Percentiles rank a stretch among this genome's conserved stretches.
These are phyloP conservation scores for Fusarium penzigii DNA, from an alignment of 2,329 filamentous ascomycete genomes.

Conservation along the genomic window DNA sequence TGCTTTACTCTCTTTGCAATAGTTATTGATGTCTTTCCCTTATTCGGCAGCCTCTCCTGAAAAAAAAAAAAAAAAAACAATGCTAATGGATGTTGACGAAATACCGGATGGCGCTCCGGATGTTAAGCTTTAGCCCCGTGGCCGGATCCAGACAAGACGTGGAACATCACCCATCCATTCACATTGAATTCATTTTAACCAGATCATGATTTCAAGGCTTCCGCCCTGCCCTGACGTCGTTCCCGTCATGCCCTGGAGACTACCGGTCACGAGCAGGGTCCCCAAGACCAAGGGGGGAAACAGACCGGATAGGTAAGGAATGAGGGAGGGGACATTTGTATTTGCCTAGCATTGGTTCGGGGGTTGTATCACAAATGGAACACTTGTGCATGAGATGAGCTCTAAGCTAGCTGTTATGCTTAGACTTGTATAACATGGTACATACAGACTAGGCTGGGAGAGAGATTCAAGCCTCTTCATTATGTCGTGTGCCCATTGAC, in stretches of 20 bases:
- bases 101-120: constrained; percentile 13
- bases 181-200: not conserved
- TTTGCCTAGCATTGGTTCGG: too few relatives aligned
- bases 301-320: constrained; percentile 7
- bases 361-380: too few relatives aligned
- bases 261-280: constrained; percentile 24
- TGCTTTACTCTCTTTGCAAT: too few relatives aligned
- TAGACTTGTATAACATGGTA: too few relatives aligned
- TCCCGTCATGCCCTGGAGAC: constrained; percentile 10
- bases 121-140: constrained; percentile 21
- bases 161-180: constrained; percentile 6
- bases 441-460: too few relatives aligned
- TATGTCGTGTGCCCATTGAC: too few relatives aligned
- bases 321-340: constrained; percentile 10
- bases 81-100: constrained; percentile 15
- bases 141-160: constrained; percentile 19
- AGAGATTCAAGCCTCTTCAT: too few relatives aligned
- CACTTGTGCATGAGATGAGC: too few relatives aligned
- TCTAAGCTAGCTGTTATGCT: too few relatives aligned
- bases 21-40: too few relatives aligned
- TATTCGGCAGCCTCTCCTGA: not conserved
- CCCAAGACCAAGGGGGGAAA: constrained; percentile 28
- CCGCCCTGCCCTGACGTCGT: constrained; percentile 23
- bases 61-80: not conserved
- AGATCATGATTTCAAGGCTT: constrained; percentile 6